Base-by-base conservation (phyloP, 2,329 filamentous ascomycete species). In the Cytospora piceicola region DNA sequence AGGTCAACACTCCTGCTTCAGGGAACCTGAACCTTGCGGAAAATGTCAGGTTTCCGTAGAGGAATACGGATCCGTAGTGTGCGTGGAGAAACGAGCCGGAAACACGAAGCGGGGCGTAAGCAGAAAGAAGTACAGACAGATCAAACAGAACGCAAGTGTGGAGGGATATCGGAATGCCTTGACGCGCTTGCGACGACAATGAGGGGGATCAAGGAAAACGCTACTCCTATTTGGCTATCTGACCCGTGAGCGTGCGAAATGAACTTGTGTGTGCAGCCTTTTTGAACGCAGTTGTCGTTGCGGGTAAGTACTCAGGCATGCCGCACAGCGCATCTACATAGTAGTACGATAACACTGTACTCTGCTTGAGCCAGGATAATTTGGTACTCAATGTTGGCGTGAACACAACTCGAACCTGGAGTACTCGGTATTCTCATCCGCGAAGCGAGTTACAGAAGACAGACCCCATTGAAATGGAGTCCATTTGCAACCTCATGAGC, bases 401-500 rank as follows among this genome's bases (percentile, higher is more conserved):
- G 53, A 20, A 32, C 61, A 32, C 27, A 32, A 57, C 39, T 57
- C 30, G 17, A 57, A 17, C 29, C 52, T 56, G 36, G 60, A 62
- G 30, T 29, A 54, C n/a, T 29, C 56, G 29, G 15, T 51, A 42
- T 42, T n/a, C 4, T 42, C 39, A 32, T 52, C 60, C 39, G 53
- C 53, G 39, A 55, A 52, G 39, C 54, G 53, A 63, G 29, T 11
- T 52, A 22, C 61, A 57, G 42, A 46, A 52, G 53, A 30, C 29
- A 30, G 51, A 46, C 53, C 54, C 54, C 53, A 63, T 51, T 63
- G 39, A 39, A 49, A 62, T 46, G 42, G 64, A 42, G 58, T 20
- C 46, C 53, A 65, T 22, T 51, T 67, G 66, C 66, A 67, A 62
- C 66, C 61, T 60, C 49, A 32, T 59, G 66, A 54, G 66, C 66